These are phyloP conservation scores for Clarireedia homoeocarpa DNA, from an alignment of 2,329 filamentous ascomycete species.

Conservation along the genomic window DNA sequence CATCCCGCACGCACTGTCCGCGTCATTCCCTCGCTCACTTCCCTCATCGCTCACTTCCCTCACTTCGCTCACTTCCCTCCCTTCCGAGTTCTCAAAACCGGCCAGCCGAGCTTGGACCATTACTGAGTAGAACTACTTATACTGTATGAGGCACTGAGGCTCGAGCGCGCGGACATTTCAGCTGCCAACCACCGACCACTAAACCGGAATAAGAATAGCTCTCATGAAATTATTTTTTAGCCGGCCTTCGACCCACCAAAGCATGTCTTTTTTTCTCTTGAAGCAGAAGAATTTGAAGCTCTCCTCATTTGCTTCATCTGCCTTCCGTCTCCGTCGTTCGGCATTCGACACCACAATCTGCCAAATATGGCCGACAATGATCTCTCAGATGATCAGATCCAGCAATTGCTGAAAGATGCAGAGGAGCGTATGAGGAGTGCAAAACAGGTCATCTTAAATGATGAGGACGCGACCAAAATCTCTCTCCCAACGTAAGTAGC, in stretches of 20 bases:
- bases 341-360: neutral
- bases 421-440: constrained; percentile 46
- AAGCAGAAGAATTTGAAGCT: neutral
- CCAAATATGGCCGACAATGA: constrained; percentile 32
- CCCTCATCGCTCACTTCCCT: too few relatives aligned
- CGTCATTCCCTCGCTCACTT: too few relatives aligned
- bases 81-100: too few relatives aligned
- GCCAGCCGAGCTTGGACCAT: too few relatives aligned
- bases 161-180: too few relatives aligned
- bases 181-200: neutral
- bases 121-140: too few relatives aligned
- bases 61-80: too few relatives aligned
- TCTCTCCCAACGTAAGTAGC: constrained; percentile 10
- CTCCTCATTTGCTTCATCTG: neutral
- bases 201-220: neutral
- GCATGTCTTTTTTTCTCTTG: constrained; percentile 1
- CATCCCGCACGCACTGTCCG: too few relatives aligned
- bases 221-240: constrained; percentile 3
- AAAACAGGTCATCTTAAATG: constrained; percentile 14
- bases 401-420: constrained; percentile 55
- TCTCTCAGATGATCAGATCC: constrained; percentile 55
- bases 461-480: constrained; percentile 6
- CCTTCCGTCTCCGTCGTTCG: neutral
- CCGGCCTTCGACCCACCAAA: constrained; percentile 3
- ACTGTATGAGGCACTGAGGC: too few relatives aligned